These are phyloP conservation scores for Rehmannia glutinosa DNA, from an alignment of 257 asterid species.

Conservation along the genomic window DNA sequence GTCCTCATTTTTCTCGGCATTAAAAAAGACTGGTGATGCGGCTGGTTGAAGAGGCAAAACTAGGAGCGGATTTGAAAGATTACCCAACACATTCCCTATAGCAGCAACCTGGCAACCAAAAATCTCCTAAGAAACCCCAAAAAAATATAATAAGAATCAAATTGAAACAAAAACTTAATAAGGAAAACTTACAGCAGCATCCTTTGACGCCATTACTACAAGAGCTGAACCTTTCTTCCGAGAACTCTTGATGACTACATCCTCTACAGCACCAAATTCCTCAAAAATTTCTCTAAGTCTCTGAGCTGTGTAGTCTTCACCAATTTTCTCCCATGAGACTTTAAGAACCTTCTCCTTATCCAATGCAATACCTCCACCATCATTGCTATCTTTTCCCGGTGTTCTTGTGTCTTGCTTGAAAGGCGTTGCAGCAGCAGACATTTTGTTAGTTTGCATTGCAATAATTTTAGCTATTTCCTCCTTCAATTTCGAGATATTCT, in stretches of 20 bases:
- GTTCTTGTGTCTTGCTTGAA: constrained; percentile 27
- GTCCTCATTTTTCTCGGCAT: constrained; percentile 33
- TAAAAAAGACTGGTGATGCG: constrained; percentile 34
- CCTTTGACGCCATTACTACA: constrained; percentile 79
- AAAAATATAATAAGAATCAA: not conserved
- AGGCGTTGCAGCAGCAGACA: constrained; percentile 26
- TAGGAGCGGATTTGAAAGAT: constrained; percentile 75
- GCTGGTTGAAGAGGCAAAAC: constrained; percentile 63
- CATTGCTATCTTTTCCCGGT: constrained; percentile 18
- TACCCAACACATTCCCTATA: constrained; percentile 59
- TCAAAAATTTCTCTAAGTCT: constrained; percentile 58
- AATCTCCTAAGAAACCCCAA: constrained; percentile 7
- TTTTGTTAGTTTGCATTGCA: constrained; percentile 42
- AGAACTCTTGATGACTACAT: constrained; percentile 67
- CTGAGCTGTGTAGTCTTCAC: constrained; percentile 63
- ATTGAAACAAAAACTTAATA: not conserved
- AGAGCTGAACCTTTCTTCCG: constrained; percentile 88
- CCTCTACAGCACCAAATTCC: constrained; percentile 76
- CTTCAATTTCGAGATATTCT: constrained; percentile 47
- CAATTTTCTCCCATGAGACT: constrained; percentile 84
- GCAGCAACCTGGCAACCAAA: constrained; percentile 44
- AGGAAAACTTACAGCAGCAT: constrained; percentile 49
- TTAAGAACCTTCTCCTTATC: constrained; percentile 77
- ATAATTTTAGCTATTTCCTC: constrained; percentile 66
- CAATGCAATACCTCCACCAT: constrained; percentile 31